Conservation (phyloP, 805 yeast genomes). For the Lipomyces yamadae region DNA sequence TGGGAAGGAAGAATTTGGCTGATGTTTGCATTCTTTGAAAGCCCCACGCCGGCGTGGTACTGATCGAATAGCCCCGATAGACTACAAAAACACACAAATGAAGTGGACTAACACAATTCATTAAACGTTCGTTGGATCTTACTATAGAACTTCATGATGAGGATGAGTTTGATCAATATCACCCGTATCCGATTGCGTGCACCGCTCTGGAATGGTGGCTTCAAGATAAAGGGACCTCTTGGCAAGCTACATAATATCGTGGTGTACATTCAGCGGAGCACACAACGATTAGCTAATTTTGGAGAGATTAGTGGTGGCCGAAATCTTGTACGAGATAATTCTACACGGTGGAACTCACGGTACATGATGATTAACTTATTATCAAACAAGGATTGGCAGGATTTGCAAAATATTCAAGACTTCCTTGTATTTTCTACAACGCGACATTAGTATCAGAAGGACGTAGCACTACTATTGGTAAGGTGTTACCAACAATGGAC, state of each 20-base stretch:
- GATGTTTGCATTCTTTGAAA: no score
- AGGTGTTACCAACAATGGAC: slow-evolving; percentile 3
- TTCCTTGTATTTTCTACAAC: background rate
- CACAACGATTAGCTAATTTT: slow-evolving; percentile 3
- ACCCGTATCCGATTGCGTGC: no score
- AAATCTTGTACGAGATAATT: background rate
- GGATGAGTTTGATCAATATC: no score
- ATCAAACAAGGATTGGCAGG: background rate
- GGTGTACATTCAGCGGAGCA: background rate
- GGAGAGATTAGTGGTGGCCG: background rate
- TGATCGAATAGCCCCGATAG: no score
- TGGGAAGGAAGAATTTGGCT: no score
- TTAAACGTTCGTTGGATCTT: no score
- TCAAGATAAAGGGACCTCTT: background rate
- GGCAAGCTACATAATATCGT: slow-evolving; percentile 10
- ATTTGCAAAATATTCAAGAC: background rate
- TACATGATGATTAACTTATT: background rate
- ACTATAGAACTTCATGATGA: no score
- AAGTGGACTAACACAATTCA: no score
- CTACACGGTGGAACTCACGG: slow-evolving; percentile 12
- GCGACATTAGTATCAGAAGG: background rate
- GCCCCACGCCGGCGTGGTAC: no score
- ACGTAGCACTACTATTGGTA: background rate
- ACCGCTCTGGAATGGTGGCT: no score
- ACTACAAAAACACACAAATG: no score